Conservation (phyloP, 2,329 filamentous ascomycete species). For the Sarocladium kiliense region DNA sequence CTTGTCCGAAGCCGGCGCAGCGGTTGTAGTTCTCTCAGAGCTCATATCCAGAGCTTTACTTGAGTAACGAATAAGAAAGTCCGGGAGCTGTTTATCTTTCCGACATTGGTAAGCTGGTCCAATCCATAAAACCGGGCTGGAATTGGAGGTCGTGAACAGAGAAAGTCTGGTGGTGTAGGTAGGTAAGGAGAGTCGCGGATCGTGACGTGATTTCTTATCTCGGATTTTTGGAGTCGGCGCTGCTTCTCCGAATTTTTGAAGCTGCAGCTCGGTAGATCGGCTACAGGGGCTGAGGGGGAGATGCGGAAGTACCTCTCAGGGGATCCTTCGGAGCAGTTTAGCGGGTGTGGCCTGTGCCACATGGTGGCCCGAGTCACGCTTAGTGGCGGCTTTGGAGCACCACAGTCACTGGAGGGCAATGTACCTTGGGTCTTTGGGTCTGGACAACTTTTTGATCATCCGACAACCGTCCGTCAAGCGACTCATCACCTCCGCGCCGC, state of each 20-base stretch:
- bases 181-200: neutral
- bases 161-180: too few relatives aligned
- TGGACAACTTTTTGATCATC: neutral
- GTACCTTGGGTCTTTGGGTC: neutral
- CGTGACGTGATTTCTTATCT: constrained; percentile 5
- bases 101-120: neutral
- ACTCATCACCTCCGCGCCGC: neutral
- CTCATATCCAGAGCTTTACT: neutral
- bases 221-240: constrained; percentile 5
- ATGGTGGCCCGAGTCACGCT: neutral
- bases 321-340: neutral
- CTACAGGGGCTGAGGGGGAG: neutral
- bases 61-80: neutral
- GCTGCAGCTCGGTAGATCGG: constrained; percentile 4
- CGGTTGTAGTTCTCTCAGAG: neutral
- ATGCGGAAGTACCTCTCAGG: neutral
- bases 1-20: constrained; percentile 1
- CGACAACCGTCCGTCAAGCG: neutral
- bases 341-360: neutral
- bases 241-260: constrained; percentile 6
- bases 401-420: neutral
- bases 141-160: too few relatives aligned
- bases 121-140: neutral
- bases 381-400: neutral
- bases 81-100: neutral